Evolutionary conservation across 495 filamentous ascomycete species (phyloP).

Genomic region (Friedmanniomyces simplex): DNA sequence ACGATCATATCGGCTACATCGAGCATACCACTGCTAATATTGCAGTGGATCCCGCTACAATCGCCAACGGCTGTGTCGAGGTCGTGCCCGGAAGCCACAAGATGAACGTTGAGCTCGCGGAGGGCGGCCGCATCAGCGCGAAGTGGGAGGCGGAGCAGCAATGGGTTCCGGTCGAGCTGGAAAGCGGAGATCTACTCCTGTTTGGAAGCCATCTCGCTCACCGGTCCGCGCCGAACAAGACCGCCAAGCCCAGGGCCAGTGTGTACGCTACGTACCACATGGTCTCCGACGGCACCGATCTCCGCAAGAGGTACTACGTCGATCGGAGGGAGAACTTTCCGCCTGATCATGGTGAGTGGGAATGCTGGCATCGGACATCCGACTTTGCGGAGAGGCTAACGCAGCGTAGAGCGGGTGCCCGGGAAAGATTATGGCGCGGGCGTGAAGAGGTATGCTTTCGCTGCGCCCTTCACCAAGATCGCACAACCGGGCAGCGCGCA

Average conservation of each 20-base stretch:
- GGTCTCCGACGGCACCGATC: conserved; percentile 31
- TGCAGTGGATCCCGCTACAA: conserved; percentile 35
- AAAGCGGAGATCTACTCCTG: conserved; percentile 35
- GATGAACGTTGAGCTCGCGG: conserved; percentile 33
- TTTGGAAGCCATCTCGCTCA: conserved; percentile 40
- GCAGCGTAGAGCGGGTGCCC: neutral
- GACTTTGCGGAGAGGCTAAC: neutral
- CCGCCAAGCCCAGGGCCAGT: conserved; percentile 31
- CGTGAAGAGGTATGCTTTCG: conserved; percentile 12
- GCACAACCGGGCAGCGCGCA: conserved; percentile 23
- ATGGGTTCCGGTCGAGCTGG: conserved; percentile 35
- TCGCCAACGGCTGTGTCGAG: conserved; percentile 37
- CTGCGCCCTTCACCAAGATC: conserved; percentile 10
- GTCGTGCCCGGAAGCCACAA: conserved; percentile 32
- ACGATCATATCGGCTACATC: conserved; percentile 39
- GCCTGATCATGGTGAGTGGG: conserved; percentile 9
- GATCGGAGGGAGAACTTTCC: conserved; percentile 30
- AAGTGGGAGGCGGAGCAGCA: conserved; percentile 33
- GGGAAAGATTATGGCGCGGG: conserved; percentile 12
- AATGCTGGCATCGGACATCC: too few relatives aligned
- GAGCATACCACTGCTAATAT: conserved; percentile 39
- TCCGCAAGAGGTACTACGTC: conserved; percentile 37
- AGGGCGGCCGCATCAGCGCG: conserved; percentile 35
- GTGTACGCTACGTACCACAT: conserved; percentile 41
- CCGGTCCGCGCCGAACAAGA: conserved; percentile 35